phyloP scores from a whole-genome alignment of 1,139 yeast species.

The Arxiozyma heterogenica region DNA sequence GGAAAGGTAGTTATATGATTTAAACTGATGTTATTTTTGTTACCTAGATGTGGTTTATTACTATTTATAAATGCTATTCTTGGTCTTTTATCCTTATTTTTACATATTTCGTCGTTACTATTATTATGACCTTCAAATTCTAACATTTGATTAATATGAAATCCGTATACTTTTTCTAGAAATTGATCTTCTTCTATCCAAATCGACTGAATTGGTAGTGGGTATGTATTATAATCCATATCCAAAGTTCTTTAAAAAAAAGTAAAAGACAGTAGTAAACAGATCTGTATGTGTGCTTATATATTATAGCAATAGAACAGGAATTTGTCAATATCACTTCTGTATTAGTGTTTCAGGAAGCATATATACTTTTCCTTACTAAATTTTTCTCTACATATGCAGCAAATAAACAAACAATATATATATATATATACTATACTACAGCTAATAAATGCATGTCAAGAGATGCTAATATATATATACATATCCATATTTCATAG shows the following conservation, averaged over 20 bases:
- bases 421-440: too few species aligned
- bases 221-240: conserved; percentile 1
- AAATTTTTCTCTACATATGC: too few species aligned
- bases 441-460: neutral
- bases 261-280: too few species aligned
- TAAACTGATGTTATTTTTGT: conserved; percentile 27
- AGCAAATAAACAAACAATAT: too few species aligned
- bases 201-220: conserved; percentile 33
- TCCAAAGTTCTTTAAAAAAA: neutral
- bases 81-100: conserved; percentile 10
- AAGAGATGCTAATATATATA: neutral
- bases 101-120: conserved; percentile 8
- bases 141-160: conserved; percentile 19
- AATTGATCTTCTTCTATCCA: conserved; percentile 34
- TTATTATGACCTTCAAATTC: neutral
- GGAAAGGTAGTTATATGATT: neutral
- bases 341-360: too few species aligned
- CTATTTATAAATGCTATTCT: conserved; percentile 22
- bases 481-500: neutral
- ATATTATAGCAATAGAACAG: too few species aligned
- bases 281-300: neutral
- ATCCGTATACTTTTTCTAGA: conserved; percentile 24
- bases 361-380: too few species aligned
- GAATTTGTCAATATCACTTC: too few species aligned
- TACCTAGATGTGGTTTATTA: conserved; percentile 25